Base-by-base conservation (phyloP, 2,329 filamentous ascomycete species). In the Penicillium sp. region DNA sequence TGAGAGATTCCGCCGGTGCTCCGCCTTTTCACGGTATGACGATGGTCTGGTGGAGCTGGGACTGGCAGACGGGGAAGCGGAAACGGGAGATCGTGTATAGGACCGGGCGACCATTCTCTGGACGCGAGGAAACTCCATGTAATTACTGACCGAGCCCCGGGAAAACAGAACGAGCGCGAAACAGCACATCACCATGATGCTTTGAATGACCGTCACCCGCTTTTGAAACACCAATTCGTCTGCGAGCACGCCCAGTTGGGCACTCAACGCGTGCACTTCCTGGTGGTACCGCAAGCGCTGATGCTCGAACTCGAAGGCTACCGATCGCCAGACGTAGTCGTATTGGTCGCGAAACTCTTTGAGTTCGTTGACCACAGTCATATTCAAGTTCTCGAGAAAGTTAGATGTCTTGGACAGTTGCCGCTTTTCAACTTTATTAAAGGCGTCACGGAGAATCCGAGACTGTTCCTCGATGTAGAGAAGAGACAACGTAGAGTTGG, bases 401-500 rank as follows among this genome's bases (percentile, higher is more conserved):
- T 74, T 72, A 14, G 84, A 81, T 1, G 90, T 86, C 57, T 90
- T 92, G n/a, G 77, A 71, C 11, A 93, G 70, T 59, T 96, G 92
- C 37, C 84, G 81, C 53, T 88, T 88, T 63, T 96, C 90, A 18
- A 93, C 83, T 55, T 85, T 84, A 37, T 79, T 78, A 46, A 95
- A 85, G 0, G 87, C 86, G 49, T 95, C 87, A 31, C 90, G 83
- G 26, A 96, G 72, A 45, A 94, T 87, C 32, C 81, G 83, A 3
- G 90, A 95, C 61, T 96, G 92, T 42, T 95, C 88, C 66, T 96
- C 90, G 42, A 98, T 94, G 57, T 98, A 98, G 55, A 95, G 85
- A 6, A 96, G 71, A 0, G 89, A 95, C 8, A 96, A 73, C 0
- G 90, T 94, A 8, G 89, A 87, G 60, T 96, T 98, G 11, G 85